A percentile compares a stretch with the other conserved stretches of the same genome.
Conservation (phyloP, 225 moss, liverwort and hornwort species). For the Antitrichia curtipendula region DNA sequence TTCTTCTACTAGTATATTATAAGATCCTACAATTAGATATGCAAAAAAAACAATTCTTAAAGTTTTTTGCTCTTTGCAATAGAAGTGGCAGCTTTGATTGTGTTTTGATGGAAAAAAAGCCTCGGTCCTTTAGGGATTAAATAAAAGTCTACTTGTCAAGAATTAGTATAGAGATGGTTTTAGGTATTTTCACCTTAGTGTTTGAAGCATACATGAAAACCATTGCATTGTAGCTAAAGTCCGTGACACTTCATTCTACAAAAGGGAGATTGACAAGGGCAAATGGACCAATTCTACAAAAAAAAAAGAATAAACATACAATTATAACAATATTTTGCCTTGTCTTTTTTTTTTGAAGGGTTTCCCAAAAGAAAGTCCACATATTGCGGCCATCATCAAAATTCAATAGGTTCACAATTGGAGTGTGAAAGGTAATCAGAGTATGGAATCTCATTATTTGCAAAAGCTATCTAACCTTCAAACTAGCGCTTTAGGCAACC, state of each 20-base stretch:
- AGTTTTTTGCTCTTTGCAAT: too few relatives aligned
- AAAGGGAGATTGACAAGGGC: neutral
- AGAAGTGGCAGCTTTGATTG: too few relatives aligned
- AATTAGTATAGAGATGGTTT: accelerated
- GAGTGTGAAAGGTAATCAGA: accelerated
- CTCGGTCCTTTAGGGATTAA: too few relatives aligned
- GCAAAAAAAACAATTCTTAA: too few relatives aligned
- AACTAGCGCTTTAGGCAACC: accelerated
- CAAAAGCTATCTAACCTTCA: neutral
- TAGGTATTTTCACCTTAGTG: neutral
- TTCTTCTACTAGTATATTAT: too few relatives aligned
- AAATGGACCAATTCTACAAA: neutral
- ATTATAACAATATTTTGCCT: neutral
- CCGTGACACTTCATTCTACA: accelerated
- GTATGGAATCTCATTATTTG: neutral
- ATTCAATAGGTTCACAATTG: accelerated
- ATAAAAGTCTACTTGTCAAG: neutral
- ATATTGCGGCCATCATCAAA: accelerated
- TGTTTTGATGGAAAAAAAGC: too few relatives aligned
- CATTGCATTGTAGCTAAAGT: accelerated
- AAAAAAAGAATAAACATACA: neutral
- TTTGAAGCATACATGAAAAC: neutral
- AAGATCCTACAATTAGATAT: too few relatives aligned
- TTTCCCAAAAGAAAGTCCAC: neutral
- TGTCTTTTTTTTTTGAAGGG: neutral